phyloP scores from a whole-genome alignment of 306 rosid genomes.

The Quercus rubra region DNA sequence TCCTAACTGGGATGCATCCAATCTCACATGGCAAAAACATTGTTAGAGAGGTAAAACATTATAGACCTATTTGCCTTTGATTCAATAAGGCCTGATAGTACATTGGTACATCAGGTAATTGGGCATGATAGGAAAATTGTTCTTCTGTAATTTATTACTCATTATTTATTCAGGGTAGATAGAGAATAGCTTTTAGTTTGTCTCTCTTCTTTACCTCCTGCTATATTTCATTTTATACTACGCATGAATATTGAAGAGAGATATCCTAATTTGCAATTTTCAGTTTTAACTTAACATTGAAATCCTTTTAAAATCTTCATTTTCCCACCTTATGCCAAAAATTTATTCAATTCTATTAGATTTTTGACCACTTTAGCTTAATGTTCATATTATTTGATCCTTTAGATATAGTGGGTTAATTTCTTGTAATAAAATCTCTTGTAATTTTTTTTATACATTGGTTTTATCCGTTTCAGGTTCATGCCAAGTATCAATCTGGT shows the following conservation, averaged over 20 bases:
- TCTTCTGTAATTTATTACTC: background rate
- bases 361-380: background rate
- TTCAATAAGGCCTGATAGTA: background rate
- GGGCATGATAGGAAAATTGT: background rate
- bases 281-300: background rate
- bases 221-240: background rate
- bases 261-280: background rate
- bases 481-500: constrained; percentile 59
- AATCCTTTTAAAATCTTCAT: background rate
- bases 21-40: constrained; percentile 93
- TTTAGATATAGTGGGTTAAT: background rate
- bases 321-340: background rate
- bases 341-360: background rate
- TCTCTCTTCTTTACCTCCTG: background rate
- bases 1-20: constrained; percentile 89
- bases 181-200: background rate
- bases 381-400: background rate
- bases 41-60: constrained; percentile 80
- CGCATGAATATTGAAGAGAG: background rate
- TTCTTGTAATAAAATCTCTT: background rate
- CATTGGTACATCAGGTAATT: background rate
- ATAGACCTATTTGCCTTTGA: constrained; percentile 2
- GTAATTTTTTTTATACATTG: background rate
- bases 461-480: constrained; percentile 44
- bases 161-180: background rate